Conservation (phyloP, 345 rosid species). For the Moricandia arvensis region DNA sequence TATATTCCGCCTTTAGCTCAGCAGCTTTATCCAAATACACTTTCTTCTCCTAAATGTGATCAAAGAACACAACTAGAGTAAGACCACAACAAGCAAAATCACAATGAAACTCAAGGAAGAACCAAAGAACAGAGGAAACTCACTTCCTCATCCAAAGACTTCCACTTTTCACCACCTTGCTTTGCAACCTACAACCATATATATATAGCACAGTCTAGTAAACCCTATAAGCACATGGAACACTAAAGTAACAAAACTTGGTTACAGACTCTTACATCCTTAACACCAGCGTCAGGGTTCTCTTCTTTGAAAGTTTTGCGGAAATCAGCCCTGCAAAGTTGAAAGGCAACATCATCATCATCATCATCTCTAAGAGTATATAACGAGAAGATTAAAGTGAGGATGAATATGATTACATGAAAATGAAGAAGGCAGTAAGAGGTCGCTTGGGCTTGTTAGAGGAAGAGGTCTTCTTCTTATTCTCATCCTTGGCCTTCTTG, state of each 20-base stretch:
- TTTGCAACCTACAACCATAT: conserved; percentile 56
- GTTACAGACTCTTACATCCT: conserved; percentile 44
- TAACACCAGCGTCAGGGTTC: conserved; percentile 54
- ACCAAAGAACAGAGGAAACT: conserved; percentile 21
- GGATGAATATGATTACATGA: conserved; percentile 46
- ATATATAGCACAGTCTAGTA: not conserved
- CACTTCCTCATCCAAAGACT: conserved; percentile 71
- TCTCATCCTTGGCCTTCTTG: conserved; percentile 38
- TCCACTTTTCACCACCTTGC: conserved; percentile 83
- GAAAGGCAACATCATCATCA: conserved; percentile 4
- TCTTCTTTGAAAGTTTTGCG: conserved; percentile 62
- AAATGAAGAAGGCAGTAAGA: conserved; percentile 77
- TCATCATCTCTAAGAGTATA: not conserved
- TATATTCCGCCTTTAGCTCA: conserved; percentile 64
- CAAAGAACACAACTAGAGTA: not conserved
- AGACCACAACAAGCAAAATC: not conserved
- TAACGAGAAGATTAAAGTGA: not conserved
- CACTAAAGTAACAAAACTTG: not conserved
- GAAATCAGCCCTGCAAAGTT: conserved; percentile 62
- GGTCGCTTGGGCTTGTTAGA: conserved; percentile 72
- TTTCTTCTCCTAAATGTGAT: conserved; percentile 65
- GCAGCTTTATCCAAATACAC: conserved; percentile 67
- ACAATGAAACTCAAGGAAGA: not conserved
- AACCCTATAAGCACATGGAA: not conserved
- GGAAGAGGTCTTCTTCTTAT: conserved; percentile 36